Percentiles rank a stretch among this genome's conserved stretches.
These are phyloP conservation scores for Elsinoe australis DNA, from an alignment of 2,329 filamentous ascomycete species.

Conservation along the genomic window DNA sequence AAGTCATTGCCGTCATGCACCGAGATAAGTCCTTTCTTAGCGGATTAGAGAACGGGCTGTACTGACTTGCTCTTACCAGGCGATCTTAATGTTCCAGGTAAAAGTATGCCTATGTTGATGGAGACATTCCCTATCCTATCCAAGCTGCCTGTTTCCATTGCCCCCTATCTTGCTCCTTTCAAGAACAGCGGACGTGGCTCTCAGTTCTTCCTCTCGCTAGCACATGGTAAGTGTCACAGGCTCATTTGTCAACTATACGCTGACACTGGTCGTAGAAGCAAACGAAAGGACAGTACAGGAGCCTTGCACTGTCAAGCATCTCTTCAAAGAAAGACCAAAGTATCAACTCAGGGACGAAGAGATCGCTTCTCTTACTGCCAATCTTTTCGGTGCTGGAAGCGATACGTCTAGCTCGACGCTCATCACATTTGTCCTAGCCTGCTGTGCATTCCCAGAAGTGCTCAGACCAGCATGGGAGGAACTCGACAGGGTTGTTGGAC, in stretches of 20 bases:
- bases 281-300: constrained; percentile 34
- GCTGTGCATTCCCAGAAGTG: constrained; percentile 41
- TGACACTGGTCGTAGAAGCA: constrained; percentile 40
- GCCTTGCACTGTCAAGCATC: constrained; percentile 39
- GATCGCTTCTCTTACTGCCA: constrained; percentile 39
- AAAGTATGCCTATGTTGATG: constrained; percentile 48
- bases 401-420: constrained; percentile 46
- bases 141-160: constrained; percentile 42
- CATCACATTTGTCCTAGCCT: constrained; percentile 42
- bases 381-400: constrained; percentile 43
- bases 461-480: constrained; percentile 32
- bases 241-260: too few species aligned
- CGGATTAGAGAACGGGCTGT: background rate
- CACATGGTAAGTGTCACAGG: constrained; percentile 28
- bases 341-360: constrained; percentile 38
- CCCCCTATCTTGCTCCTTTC: constrained; percentile 44
- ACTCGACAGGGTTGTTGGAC: constrained; percentile 31
- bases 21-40: constrained; percentile 29
- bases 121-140: constrained; percentile 50
- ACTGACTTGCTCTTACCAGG: constrained; percentile 31
- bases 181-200: constrained; percentile 39
- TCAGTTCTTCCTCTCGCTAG: constrained; percentile 48
- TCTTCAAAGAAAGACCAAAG: constrained; percentile 44
- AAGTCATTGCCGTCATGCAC: constrained; percentile 53
- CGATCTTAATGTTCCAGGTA: constrained; percentile 40